A percentile compares a stretch with the other conserved stretches of the same genome.
phyloP scores from a whole-genome alignment of 2,329 filamentous ascomycete genomes.

The Penicillium sp. region DNA sequence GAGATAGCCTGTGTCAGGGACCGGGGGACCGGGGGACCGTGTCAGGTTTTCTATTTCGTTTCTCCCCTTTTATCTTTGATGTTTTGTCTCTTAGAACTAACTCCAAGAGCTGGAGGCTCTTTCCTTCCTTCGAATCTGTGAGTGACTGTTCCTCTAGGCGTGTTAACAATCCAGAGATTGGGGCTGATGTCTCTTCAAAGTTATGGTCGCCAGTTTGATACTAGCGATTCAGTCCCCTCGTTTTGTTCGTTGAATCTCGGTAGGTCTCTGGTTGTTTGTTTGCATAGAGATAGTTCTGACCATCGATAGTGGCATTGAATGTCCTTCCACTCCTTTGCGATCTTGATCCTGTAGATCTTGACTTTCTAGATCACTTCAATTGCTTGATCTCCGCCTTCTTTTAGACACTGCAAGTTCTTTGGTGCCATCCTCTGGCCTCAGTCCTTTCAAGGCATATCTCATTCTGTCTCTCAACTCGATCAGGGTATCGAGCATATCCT shows the following conservation, averaged over 20 bases:
- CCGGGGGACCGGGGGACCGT: neutral
- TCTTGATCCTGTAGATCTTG: conserved; percentile 21
- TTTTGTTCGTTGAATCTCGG: conserved; percentile 21
- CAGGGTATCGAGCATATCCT: conserved; percentile 12
- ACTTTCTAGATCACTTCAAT: conserved; percentile 11
- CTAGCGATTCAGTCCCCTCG: conserved; percentile 23
- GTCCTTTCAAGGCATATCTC: neutral
- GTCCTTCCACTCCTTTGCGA: conserved; percentile 26
- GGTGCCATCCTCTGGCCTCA: conserved; percentile 8
- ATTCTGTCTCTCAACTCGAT: conserved; percentile 12
- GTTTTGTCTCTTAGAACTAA: conserved; percentile 15
- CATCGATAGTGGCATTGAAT: conserved; percentile 34
- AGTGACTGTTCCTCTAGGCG: conserved; percentile 1
- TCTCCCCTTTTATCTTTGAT: conserved; percentile 17
- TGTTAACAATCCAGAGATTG: conserved; percentile 12
- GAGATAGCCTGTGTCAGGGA: conserved; percentile 5
- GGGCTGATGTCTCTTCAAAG: conserved; percentile 11
- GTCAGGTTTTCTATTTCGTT: conserved; percentile 5
- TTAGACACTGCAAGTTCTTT: neutral
- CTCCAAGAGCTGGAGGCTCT: conserved; percentile 34
- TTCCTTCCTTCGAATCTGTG: conserved; percentile 16
- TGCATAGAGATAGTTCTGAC: neutral
- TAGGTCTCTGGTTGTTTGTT: conserved; percentile 15
- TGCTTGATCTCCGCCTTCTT: neutral
- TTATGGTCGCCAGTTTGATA: conserved; percentile 30